phyloP scores from a whole-genome alignment of 768 basidiomycete species.

The Fibroporia radiculosa region DNA sequence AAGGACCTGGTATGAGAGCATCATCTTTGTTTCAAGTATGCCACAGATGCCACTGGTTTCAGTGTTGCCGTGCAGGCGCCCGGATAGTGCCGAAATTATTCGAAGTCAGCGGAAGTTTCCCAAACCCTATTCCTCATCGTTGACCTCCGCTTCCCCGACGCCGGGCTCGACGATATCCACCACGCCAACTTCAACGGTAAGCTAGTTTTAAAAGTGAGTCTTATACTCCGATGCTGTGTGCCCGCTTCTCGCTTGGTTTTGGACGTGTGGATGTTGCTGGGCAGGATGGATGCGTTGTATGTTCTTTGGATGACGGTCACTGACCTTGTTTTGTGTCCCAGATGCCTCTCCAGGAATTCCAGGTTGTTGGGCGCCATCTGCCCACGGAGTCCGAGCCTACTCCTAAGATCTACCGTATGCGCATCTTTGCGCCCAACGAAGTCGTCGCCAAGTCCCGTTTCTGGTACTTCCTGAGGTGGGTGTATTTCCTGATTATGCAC shows the following conservation, averaged over 20 bases:
- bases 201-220: constrained; percentile 15
- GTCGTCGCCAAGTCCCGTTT: constrained; percentile 99
- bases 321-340: constrained; percentile 19
- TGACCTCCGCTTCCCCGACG: not conserved
- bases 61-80: no score
- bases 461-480: constrained; percentile 97
- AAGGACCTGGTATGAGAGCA: no score
- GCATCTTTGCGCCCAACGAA: constrained; percentile 97
- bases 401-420: constrained; percentile 99
- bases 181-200: constrained; percentile 17
- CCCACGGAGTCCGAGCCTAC: constrained; percentile 89
- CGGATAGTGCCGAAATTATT: no score
- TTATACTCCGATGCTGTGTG: not conserved
- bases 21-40: no score
- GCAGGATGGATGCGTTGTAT: constrained; percentile 25
- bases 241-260: not conserved
- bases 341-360: constrained; percentile 87
- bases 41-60: no score
- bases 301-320: constrained; percentile 18
- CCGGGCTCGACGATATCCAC: constrained; percentile 13
- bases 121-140: not conserved
- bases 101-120: not conserved
- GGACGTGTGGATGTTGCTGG: not conserved
- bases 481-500: constrained; percentile 1
- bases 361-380: constrained; percentile 95